Evolutionary conservation across 202 grass and related monocot genomes (phyloP), one percentile per base, ranked within the genome.

Genomic region (Dendrocalamus latiflorus): DNA sequence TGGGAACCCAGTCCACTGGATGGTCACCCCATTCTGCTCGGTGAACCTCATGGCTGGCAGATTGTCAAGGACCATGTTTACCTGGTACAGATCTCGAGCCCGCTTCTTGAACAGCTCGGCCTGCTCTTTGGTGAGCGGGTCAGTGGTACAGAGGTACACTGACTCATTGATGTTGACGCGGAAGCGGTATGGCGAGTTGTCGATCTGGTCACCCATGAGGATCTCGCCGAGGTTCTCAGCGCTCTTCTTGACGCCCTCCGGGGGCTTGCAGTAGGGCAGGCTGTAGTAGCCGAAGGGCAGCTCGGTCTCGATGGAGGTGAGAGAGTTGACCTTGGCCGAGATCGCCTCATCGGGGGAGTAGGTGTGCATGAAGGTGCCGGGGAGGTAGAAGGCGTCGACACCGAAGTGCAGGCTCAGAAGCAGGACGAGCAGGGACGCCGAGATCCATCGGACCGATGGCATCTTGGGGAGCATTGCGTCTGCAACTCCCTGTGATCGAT

Each of bases 151-250:
- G 14, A 93, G 76, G 64, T 87, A 90, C 37, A 93, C 62, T 0
- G 84, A 87, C 85, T 93, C 90, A 2, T 93, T 79, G 18, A 78
- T 17, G 6, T 93, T 90, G 76, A 93, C 69, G 0, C 18, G 84
- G 57, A 93, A 93, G 44, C 81, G 90, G 65, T 93, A 93, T 3
- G 90, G 90, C 26, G 90, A 93, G 71, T 85, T 93, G 84, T 93
- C 90, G 4, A 93, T 93, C 70, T 93, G 90, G 66, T 93, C 90
- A 5, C 90, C 90, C 90, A 90, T 93, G 75, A 93, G 87, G 34
- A 93, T 77, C 79, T 93, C 90, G 1, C 90, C 90, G 72, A 93
- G 84, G 65, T 93, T 93, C 82, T 93, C 90, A 3, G 90, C 90
- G 5, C 90, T 90, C 60, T 90, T 93, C 74, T 74, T 93, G 55